Conservation (phyloP, 1,139 yeast genomes). For the Kluyveromyces sp. region DNA sequence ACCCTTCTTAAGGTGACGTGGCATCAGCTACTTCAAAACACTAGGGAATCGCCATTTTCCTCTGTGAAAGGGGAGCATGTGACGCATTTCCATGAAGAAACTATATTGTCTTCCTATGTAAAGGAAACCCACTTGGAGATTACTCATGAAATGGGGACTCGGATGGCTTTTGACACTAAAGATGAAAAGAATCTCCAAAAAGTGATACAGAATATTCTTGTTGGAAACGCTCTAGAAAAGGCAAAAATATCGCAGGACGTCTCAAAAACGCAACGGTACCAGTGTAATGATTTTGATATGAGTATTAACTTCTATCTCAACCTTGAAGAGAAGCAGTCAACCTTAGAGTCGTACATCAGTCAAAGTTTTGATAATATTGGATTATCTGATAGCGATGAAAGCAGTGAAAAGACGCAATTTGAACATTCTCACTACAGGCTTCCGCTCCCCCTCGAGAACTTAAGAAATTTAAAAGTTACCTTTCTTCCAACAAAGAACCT, state of each 20-base stretch:
- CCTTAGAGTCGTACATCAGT: conserved; percentile 4
- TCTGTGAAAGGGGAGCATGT: background rate
- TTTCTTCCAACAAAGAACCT: conserved; percentile 24
- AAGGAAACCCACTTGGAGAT: conserved; percentile 1
- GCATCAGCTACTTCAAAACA: conserved; percentile 1
- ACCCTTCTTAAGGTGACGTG: conserved; percentile 3
- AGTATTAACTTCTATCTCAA: background rate
- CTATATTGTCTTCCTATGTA: conserved; percentile 1
- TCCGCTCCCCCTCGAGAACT: conserved; percentile 19
- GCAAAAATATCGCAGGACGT: background rate
- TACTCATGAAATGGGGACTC: background rate
- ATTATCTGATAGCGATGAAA: conserved; percentile 11
- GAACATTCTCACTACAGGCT: conserved; percentile 5
- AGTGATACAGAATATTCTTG: conserved; percentile 1
- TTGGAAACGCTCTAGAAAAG: background rate
- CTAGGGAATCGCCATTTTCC: background rate
- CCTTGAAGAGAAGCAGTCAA: conserved; percentile 1
- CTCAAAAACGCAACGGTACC: background rate
- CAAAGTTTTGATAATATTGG: conserved; percentile 25
- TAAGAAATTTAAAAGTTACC: conserved; percentile 13
- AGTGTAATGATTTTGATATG: conserved; percentile 1
- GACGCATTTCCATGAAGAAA: conserved; percentile 1
- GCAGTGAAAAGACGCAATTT: conserved; percentile 10
- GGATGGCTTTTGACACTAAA: background rate
- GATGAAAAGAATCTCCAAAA: background rate